Percentiles rank a stretch among this genome's conserved stretches.
Conservation (phyloP, 2,329 filamentous ascomycete genomes). For the Decorospora gaudefroyi region DNA sequence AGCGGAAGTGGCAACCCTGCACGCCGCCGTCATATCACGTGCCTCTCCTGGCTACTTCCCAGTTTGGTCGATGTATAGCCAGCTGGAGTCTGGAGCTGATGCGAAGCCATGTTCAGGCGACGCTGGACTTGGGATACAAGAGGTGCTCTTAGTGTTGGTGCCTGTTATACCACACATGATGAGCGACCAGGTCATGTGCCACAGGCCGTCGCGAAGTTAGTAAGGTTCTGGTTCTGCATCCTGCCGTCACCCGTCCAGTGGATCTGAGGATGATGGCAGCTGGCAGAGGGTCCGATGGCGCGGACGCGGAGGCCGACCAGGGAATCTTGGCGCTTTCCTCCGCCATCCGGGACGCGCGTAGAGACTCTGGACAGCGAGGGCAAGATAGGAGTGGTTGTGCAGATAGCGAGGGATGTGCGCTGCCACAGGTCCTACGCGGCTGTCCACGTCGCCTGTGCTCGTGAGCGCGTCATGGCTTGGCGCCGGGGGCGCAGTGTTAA, state of each 20-base stretch:
- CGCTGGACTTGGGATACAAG: neutral
- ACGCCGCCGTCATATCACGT: conserved; percentile 3
- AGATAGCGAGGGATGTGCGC: conserved; percentile 1
- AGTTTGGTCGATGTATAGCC: too few relatives aligned
- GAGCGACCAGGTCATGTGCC: neutral
- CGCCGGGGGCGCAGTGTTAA: conserved; percentile 27
- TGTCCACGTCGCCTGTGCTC: conserved; percentile 27
- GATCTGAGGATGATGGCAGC: too few relatives aligned
- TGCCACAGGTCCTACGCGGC: conserved; percentile 26
- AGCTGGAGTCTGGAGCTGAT: neutral
- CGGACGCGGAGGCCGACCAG: conserved; percentile 1
- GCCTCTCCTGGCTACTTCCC: too few relatives aligned
- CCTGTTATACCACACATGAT: neutral
- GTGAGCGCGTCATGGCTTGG: conserved; percentile 22
- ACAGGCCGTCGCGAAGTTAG: too few relatives aligned
- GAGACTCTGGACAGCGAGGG: neutral
- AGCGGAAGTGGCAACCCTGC: conserved; percentile 7
- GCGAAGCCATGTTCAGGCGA: neutral
- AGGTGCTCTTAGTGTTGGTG: too few relatives aligned
- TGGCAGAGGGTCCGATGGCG: too few relatives aligned
- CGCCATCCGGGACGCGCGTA: conserved; percentile 12
- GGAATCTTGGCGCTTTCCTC: conserved; percentile 7
- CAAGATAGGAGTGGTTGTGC: neutral
- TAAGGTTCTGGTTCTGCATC: neutral
- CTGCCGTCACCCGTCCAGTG: neutral